Evolutionary conservation across 306 rosid species (phyloP).

Genomic region (Fragaria iinumae): DNA sequence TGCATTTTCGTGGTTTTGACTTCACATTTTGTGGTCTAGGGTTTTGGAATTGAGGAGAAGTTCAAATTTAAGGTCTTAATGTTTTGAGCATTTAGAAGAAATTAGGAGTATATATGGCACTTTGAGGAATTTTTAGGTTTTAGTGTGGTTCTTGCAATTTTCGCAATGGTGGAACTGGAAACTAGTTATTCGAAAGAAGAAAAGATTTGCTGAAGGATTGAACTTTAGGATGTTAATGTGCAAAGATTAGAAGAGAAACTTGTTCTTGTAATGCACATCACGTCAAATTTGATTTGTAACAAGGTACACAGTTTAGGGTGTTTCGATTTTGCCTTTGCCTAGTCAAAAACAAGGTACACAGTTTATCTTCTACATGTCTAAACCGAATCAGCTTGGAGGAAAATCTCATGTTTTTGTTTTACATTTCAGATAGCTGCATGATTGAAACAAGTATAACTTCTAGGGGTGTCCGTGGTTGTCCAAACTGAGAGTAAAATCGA

Average conservation of each 20-base stretch:
- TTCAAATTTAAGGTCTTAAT: neutral
- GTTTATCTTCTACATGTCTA: constrained; percentile 6
- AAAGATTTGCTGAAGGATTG: neutral
- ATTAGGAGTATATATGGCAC: neutral
- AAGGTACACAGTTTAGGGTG: too few relatives aligned
- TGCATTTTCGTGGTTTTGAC: neutral
- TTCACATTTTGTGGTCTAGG: neutral
- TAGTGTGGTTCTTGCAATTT: neutral
- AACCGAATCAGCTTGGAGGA: neutral
- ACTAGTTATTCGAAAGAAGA: too few relatives aligned
- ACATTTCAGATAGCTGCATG: constrained; percentile 44
- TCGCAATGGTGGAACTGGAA: too few relatives aligned
- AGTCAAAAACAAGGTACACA: constrained; percentile 59
- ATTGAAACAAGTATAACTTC: constrained; percentile 51
- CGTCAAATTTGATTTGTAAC: too few relatives aligned
- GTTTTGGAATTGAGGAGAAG: neutral
- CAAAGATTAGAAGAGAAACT: neutral
- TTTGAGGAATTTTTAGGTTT: too few relatives aligned
- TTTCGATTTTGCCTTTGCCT: too few relatives aligned
- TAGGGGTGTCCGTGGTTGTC: constrained; percentile 69
- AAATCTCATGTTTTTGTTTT: constrained; percentile 28
- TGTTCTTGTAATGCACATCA: too few relatives aligned
- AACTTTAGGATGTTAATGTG: neutral
- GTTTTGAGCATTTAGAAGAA: neutral
- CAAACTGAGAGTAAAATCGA: constrained; percentile 75